Evolutionary conservation across 495 filamentous ascomycete species (phyloP), one percentile per base, ranked within the genome.

Genomic region (Aspergillus indologenus): DNA sequence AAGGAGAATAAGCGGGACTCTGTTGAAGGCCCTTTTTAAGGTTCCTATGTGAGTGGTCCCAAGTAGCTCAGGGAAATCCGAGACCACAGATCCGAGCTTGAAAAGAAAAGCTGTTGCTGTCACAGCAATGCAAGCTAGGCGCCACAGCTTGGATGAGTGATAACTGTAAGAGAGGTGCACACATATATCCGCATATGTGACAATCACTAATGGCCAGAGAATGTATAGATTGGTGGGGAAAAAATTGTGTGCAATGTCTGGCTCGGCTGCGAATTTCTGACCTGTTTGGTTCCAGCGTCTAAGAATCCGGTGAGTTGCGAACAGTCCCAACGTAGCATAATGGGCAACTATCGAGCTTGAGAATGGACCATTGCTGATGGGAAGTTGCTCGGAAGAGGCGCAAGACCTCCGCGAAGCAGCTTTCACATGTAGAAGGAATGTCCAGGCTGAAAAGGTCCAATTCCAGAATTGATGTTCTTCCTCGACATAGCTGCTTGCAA

Each of bases 391-490:
- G 18, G 56, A 58, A 29, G 43, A 6, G 11, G 18, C 46, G 19
- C 31, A 14, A 46, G 49, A 7, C 29, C 21, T 29, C 44, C 45
- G 47, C 53, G 58, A 52, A 48, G 65, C 69, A 50, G 71, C 77
- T 70, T 80, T 87, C 34, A 87, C 63, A 56, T 81, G 80, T 1
- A 95, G 74, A 59, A 83, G 81, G 46, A 82, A 73, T 45, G 90
- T 74, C 92, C 92, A 99, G 2, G 81, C 87, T 0, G 89, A 86
- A 14, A 88, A 84, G 18, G 83, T 68, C 92, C 92, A 96, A 71
- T 98, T 97, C 94, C 94, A 99, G 71, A 96, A 96, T 61, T 97
- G 88, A 22, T 98, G 94, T 68, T 99, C 94, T 71, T 99, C 94
- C 68, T 99, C 94, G 22, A 99, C 90, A 67, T 91, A 98, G 68